Evolutionary conservation across 768 basidiomycete species (phyloP), one percentile per base, ranked within the genome.

Genomic region (Neoboletus magnificus): DNA sequence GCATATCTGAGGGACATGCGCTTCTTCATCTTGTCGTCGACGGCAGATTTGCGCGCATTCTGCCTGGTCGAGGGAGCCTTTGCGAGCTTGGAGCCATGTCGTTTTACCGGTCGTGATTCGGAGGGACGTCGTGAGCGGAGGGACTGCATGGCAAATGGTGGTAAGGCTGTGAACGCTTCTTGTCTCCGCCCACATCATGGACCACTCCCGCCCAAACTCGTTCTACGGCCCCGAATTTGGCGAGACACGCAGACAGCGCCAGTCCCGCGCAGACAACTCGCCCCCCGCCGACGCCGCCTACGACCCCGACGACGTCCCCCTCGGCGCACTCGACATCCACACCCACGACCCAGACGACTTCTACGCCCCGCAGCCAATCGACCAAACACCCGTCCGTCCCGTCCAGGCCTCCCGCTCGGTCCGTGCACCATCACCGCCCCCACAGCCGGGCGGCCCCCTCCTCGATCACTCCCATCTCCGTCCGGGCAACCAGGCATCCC

Each of bases 1-100:
- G 89, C 91, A 81, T 91, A 97, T 69, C 94, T 86, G 82, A 87
- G 90, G 16, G 93, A 94, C 86, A 97, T 88, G 66, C 95, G 89
- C 73, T 93, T 93, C 82, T 93, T 93, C 73, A 97, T 93, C 76
- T 90, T 93, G 80, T 95, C 95, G 70, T 93, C 81, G 56, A 86
- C 79, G 53, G 71, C 56, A 9, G 73, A 73, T 22, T 67, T 85
- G 67, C 79, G 77, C 5, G 72, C 72, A 67, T 80, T 79, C 59
- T 78, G 70, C 62, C 76, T 62, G 10, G 48, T 58, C 5, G 71
- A 56, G 6, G 63, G 52, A 0, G 46, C 6, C 60, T 70, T 73
- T 59, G 68, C 54, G 45, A 73, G 68, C 60, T 65, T 74, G 2
- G 71, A 66, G n/a, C 50, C 58, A 46, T 65, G 48, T 8, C 68